phyloP scores from a whole-genome alignment of 768 basidiomycete species.

The Russula sp. region DNA sequence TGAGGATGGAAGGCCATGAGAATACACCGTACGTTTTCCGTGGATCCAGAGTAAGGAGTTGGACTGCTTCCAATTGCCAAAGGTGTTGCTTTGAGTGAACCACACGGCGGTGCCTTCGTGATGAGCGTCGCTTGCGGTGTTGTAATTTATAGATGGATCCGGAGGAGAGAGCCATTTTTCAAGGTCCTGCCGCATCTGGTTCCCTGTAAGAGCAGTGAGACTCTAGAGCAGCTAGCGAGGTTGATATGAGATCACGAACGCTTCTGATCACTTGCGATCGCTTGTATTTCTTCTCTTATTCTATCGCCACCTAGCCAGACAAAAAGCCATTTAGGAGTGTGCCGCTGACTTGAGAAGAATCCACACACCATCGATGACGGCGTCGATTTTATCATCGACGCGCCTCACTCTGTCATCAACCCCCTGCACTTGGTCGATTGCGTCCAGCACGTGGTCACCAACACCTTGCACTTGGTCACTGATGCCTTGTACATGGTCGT shows the following conservation, averaged over 20 bases:
- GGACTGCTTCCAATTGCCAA: background rate
- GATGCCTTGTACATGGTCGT: too few relatives aligned
- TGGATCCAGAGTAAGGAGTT: background rate
- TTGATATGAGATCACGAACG: background rate
- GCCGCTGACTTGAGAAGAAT: background rate
- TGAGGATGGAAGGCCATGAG: background rate
- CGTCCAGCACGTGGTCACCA: too few relatives aligned
- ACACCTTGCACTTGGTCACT: too few relatives aligned
- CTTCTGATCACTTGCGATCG: background rate
- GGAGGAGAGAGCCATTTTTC: background rate
- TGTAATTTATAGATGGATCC: background rate
- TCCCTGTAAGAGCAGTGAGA: background rate
- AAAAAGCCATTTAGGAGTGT: too few relatives aligned
- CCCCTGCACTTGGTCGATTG: too few relatives aligned
- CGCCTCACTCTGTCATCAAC: too few relatives aligned
- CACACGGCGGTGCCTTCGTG: background rate
- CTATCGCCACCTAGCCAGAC: background rate
- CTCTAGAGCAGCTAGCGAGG: background rate
- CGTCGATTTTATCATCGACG: background rate
- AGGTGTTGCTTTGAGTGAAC: background rate
- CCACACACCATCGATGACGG: background rate
- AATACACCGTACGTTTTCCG: background rate
- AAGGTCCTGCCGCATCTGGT: background rate
- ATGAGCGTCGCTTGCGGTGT: background rate
- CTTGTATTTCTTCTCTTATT: background rate